Evolutionary conservation across 2,329 filamentous ascomycete genomes (phyloP), one percentile per base, ranked within the genome.

Genomic region (Fusarium succisae): DNA sequence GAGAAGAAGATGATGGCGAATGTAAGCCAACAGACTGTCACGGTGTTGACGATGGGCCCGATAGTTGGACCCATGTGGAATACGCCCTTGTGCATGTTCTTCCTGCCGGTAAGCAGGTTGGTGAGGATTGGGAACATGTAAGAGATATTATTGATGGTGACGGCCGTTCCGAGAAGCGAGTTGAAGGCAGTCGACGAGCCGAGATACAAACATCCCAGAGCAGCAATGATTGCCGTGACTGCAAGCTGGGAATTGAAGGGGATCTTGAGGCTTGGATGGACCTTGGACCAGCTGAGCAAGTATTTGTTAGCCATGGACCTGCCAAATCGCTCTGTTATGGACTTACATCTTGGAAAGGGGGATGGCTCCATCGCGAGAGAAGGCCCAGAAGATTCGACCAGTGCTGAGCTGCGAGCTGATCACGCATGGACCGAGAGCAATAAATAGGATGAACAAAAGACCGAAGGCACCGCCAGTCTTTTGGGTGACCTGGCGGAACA

Each of bases 1-100:
- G 65, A 68, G 45, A 68, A 68, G 8, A 68, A 68, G 1, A 68
- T 8, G 10, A 68, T 67, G 2, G 65, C 65, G 24, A 68, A 68
- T 0, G 30, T 32, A 2, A 68, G 18, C 65, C 65, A 68, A 3
- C 63, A 60, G 1, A 67, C 39, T 5, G 53, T 67, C 1, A 68
- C 63, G 0, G 6, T 37, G 10, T 68, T 68, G 0, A 68, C 63
- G 7, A 68, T 67, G 1, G 63, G 35, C 0, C 63, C 63, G 15
- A 68, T 26, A 0, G 17, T 51, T 18, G 39, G 11, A 0, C 65
- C 65, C 65, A 68, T 67, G 4, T 68, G 32, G 4, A 68, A 68
- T 4, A 39, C 65, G 2, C 65, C 65, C 1, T 24, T 43, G 24
- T 68, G 65, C 65, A 68, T 68, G 6, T 68, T 68, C 28, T 35